phyloP scores from a whole-genome alignment of 2,329 filamentous ascomycete species.

The Endoconidiophora polonica region DNA sequence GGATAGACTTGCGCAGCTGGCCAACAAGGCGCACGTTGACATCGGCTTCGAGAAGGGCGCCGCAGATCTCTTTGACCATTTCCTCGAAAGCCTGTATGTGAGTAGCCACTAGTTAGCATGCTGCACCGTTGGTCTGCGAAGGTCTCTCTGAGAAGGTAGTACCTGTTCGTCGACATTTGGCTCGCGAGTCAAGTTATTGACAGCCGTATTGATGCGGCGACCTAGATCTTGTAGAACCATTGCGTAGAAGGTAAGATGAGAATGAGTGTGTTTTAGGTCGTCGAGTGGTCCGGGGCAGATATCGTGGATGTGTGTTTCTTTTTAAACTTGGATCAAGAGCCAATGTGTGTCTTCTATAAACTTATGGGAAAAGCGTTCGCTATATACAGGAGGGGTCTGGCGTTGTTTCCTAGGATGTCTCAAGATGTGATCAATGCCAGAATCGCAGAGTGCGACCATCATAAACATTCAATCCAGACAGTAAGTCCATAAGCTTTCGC shows the following conservation, averaged over 20 bases:
- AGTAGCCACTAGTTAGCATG: background rate
- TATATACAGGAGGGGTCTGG: too few relatives aligned
- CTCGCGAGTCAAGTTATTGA: slow-evolving; percentile 81
- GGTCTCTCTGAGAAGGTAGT: slow-evolving; percentile 12
- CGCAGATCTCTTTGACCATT: slow-evolving; percentile 97
- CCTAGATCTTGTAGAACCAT: slow-evolving; percentile 99
- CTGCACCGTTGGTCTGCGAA: too few relatives aligned
- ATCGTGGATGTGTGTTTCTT: background rate
- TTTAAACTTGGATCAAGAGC: background rate
- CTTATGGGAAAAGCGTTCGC: too few relatives aligned
- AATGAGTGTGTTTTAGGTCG: background rate
- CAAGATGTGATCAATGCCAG: too few relatives aligned
- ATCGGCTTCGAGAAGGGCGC: slow-evolving; percentile 88
- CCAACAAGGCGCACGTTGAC: slow-evolving; percentile 92
- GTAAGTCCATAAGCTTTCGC: too few relatives aligned
- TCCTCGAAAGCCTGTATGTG: slow-evolving; percentile 70
- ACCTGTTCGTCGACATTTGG: slow-evolving; percentile 95
- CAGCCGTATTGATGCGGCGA: slow-evolving; percentile 92
- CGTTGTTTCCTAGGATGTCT: too few relatives aligned
- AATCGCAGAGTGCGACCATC: too few relatives aligned
- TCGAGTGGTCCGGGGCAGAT: background rate
- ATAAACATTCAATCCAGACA: too few relatives aligned
- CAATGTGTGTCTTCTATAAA: background rate
- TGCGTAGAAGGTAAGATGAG: slow-evolving; percentile 13
- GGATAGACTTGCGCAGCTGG: slow-evolving; percentile 83